Evolutionary conservation across 345 rosid genomes (phyloP), one percentile per base, ranked within the genome.

Genomic region (Pelargonium nanum): DNA sequence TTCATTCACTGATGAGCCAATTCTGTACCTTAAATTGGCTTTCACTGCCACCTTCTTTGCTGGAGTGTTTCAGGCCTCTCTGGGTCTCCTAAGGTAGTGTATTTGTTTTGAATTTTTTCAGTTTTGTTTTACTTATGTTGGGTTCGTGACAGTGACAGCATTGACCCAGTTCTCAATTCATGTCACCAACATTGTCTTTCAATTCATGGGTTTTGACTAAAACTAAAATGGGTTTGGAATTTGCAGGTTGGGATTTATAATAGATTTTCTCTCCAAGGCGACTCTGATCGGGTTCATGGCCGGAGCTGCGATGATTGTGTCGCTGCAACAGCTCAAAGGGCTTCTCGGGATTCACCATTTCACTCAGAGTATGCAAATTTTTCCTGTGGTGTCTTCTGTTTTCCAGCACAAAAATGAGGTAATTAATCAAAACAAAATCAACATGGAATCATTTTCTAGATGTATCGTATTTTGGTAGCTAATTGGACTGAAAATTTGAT

Each of bases 41-140:
- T 88, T 94, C 80, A 89, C 99, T 58, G 77, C 99, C 5, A 90
- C 99, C 65, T 86, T 94, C 84, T 90, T 94, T 60, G 99, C 97
- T 51, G 99, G 99, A 60, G 26, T 90, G 20, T 90, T 94, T 74
- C 97, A 94, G 76, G 90, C 97, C 50, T 83, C 95, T 56, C 75
- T 94, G 48, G 97, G 99, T 45, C 68, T 90, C 25, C 77, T 90
- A 21, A 92, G 99, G 99, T 87, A 76, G 15, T 17, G 19, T 26
- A 20, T 53, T 34, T 24, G 2, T 21, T 20, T 25, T 40, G 19
- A 10, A 56, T 53, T 24, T 9, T 21, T 19, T 16, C 32, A 50
- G 15, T 55, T 55, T 17, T 28, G 8, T 34, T 24, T 28, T 3
- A 28, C 32, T 28, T 7, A 28, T 2, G 32, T 28, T 28, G 32